phyloP scores from a whole-genome alignment of 805 yeast genomes.

The Ogataea philodendri region DNA sequence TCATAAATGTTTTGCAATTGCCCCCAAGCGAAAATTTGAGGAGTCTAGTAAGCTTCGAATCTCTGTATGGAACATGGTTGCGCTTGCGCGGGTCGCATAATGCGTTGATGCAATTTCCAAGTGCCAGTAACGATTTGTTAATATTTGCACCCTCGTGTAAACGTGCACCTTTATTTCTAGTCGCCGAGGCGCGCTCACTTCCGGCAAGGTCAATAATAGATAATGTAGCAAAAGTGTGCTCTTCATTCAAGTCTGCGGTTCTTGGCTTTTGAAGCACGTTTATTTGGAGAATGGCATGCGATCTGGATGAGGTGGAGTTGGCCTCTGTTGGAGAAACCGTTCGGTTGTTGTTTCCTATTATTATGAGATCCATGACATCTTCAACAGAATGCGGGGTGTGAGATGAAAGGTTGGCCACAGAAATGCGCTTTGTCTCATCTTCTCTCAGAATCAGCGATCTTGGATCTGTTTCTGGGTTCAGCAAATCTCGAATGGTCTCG shows the following conservation, averaged over 20 bases:
- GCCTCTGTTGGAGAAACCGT: constrained; percentile 89
- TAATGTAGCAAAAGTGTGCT: constrained; percentile 73
- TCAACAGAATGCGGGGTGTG: constrained; percentile 62
- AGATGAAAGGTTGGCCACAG: constrained; percentile 67
- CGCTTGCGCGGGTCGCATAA: constrained; percentile 67
- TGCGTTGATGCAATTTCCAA: constrained; percentile 94
- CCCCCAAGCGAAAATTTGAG: constrained; percentile 91
- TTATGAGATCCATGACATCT: constrained; percentile 76
- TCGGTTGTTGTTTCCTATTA: constrained; percentile 69
- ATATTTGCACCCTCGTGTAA: constrained; percentile 92
- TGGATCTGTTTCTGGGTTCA: constrained; percentile 49
- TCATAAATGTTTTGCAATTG: constrained; percentile 93
- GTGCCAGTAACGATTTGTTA: constrained; percentile 80
- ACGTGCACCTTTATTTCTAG: constrained; percentile 78
- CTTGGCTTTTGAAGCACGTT: constrained; percentile 58
- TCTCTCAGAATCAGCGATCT: constrained; percentile 59
- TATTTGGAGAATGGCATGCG: constrained; percentile 90
- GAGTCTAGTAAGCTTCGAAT: constrained; percentile 83
- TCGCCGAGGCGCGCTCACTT: constrained; percentile 89
- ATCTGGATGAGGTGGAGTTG: constrained; percentile 84
- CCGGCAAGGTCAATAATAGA: constrained; percentile 93
- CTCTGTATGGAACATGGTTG: constrained; percentile 85
- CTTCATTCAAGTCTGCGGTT: constrained; percentile 61
- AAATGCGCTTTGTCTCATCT: constrained; percentile 60
- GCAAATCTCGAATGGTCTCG: constrained; percentile 79